Percentiles rank a stretch among this genome's conserved stretches.
phyloP scores from a whole-genome alignment of 1,139 yeast genomes.

The Geotrichum restrictum region DNA sequence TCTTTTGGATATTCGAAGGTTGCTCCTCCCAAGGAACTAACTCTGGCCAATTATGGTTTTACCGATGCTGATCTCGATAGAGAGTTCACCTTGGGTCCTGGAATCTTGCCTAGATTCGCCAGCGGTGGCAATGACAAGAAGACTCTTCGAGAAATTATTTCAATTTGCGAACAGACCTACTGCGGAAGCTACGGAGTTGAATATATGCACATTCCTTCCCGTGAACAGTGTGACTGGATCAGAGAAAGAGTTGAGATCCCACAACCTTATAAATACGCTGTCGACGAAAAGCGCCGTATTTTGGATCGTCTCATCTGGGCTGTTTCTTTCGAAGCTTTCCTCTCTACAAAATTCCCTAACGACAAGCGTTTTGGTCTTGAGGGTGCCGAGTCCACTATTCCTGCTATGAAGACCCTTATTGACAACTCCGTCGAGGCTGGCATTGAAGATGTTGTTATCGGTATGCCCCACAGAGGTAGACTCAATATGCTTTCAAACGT shows the following conservation, averaged over 20 bases:
- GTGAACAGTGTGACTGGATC: conserved; percentile 96
- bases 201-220: conserved; percentile 93
- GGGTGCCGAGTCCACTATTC: conserved; percentile 95
- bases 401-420: conserved; percentile 93
- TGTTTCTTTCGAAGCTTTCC: conserved; percentile 85
- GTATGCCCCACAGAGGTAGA: conserved; percentile 99
- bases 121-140: conserved; percentile 52
- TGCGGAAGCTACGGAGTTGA: conserved; percentile 89
- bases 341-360: conserved; percentile 93
- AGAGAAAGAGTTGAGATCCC: conserved; percentile 96
- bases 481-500: conserved; percentile 95
- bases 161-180: conserved; percentile 75
- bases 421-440: conserved; percentile 93
- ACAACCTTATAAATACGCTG: conserved; percentile 71
- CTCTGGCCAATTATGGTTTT: conserved; percentile 88
- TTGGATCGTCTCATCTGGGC: conserved; percentile 97
- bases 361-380: conserved; percentile 98
- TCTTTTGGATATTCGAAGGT: conserved; percentile 67
- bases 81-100: conserved; percentile 91
- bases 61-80: conserved; percentile 77
- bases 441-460: conserved; percentile 91
- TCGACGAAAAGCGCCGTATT: conserved; percentile 92
- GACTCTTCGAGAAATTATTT: conserved; percentile 72
- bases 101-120: conserved; percentile 90
- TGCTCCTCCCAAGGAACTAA: conserved; percentile 74